These are phyloP conservation scores for Exophiala sideris DNA, from an alignment of 2,329 filamentous ascomycete species.

Conservation along the genomic window DNA sequence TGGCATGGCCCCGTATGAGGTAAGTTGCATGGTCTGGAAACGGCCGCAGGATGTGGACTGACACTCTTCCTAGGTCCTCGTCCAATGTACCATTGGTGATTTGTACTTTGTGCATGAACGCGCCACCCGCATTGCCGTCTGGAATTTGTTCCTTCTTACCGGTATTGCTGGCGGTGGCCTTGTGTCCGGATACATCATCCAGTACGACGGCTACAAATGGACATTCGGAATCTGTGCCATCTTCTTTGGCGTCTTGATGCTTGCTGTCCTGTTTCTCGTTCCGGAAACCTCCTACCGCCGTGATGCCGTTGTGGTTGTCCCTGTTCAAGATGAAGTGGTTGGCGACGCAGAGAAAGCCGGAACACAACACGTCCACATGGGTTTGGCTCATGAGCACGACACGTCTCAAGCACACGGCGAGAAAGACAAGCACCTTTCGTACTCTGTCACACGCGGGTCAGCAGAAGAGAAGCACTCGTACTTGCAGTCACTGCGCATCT, in stretches of 20 bases:
- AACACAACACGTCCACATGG: constrained; percentile 14
- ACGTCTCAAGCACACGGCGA: constrained; percentile 14
- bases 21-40: constrained; percentile 1
- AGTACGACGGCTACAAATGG: constrained; percentile 27
- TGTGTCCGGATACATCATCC: constrained; percentile 41
- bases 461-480: constrained; percentile 18
- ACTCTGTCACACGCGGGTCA: constrained; percentile 8
- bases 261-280: constrained; percentile 34
- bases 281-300: constrained; percentile 40
- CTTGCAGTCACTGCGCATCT: constrained; percentile 18
- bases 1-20: constrained; percentile 41
- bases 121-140: constrained; percentile 32
- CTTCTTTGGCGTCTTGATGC: constrained; percentile 33
- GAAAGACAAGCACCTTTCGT: constrained; percentile 22
- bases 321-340: constrained; percentile 22
- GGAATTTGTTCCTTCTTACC: constrained; percentile 42
- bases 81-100: constrained; percentile 49
- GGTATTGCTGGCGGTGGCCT: constrained; percentile 39
- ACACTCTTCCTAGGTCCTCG: constrained; percentile 33
- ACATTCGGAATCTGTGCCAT: constrained; percentile 25
- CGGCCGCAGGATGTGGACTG: background rate
- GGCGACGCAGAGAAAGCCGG: constrained; percentile 21
- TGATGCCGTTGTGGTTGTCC: constrained; percentile 31
- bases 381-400: constrained; percentile 20
- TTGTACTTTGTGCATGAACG: constrained; percentile 41